These are phyloP conservation scores for Letharia columbiana DNA, from an alignment of 495 filamentous ascomycete species.

Conservation along the genomic window DNA sequence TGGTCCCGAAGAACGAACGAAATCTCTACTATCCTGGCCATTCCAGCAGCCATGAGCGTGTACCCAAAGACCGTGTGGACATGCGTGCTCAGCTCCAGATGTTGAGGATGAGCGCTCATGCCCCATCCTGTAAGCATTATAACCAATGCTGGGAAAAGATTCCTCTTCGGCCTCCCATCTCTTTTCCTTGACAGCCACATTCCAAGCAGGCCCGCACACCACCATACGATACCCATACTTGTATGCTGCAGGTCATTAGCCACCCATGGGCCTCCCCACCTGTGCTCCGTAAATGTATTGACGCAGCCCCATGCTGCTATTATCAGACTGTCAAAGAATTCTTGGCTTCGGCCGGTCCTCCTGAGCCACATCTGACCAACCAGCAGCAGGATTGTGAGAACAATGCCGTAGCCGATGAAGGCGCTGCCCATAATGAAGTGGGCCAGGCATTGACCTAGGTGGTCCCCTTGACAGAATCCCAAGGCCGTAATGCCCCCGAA, in stretches of 20 bases:
- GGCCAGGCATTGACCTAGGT: slow-evolving; percentile 85
- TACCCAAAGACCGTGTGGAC: slow-evolving; percentile 92
- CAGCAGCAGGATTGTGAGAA: slow-evolving; percentile 77
- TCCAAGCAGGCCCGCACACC: slow-evolving; percentile 83
- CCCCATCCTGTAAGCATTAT: slow-evolving; percentile 90
- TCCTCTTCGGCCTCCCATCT: slow-evolving; percentile 79
- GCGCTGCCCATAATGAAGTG: slow-evolving; percentile 99
- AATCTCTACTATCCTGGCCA: slow-evolving; percentile 82
- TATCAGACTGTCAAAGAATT: slow-evolving; percentile 90
- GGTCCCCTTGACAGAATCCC: slow-evolving; percentile 90
- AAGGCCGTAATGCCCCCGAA: slow-evolving; percentile 90
- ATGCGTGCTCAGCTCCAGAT: slow-evolving; percentile 72
- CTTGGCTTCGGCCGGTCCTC: slow-evolving; percentile 79
- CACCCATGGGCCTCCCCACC: slow-evolving; percentile 87
- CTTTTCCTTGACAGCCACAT: slow-evolving; percentile 82
- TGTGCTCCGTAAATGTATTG: slow-evolving; percentile 97
- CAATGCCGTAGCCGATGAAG: slow-evolving; percentile 88
- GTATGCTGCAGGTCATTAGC: slow-evolving; percentile 95
- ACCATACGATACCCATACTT: slow-evolving; percentile 96
- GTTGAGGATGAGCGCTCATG: slow-evolving; percentile 84
- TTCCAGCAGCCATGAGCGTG: slow-evolving; percentile 83
- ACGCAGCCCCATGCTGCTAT: slow-evolving; percentile 93
- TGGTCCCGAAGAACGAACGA: slow-evolving; percentile 75
- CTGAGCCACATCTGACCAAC: slow-evolving; percentile 84
- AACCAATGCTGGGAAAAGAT: slow-evolving; percentile 84